These are phyloP conservation scores for Truncatella angustata DNA, from an alignment of 2,329 filamentous ascomycete species.

Conservation along the genomic window DNA sequence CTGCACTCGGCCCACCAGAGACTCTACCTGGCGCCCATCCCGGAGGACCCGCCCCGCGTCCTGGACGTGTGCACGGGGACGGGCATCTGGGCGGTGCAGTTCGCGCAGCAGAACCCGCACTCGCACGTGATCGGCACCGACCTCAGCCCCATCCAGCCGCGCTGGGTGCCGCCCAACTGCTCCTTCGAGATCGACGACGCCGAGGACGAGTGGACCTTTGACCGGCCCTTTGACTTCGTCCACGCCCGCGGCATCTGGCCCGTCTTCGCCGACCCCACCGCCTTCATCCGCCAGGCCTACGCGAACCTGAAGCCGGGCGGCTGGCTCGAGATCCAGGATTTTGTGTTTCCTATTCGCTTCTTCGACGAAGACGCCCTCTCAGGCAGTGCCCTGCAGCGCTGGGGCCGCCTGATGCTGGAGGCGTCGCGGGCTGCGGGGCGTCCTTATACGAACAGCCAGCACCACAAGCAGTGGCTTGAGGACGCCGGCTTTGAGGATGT, in stretches of 20 bases:
- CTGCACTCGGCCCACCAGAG: too few species aligned
- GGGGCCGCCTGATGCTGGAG: background rate
- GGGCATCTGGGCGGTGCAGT: too few species aligned
- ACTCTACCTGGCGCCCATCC: too few species aligned
- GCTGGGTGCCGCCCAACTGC: background rate
- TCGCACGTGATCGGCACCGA: constrained; percentile 6
- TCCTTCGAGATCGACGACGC: background rate
- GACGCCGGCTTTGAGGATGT: constrained; percentile 1
- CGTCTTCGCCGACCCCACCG: background rate
- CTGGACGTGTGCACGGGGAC: too few species aligned
- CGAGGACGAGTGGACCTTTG: background rate
- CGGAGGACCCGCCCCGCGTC: too few species aligned
- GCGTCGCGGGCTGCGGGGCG: background rate
- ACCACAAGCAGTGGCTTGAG: background rate
- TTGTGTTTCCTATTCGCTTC: too few species aligned
- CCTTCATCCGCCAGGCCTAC: background rate
- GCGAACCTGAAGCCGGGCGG: background rate
- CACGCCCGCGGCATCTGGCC: background rate
- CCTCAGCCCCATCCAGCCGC: constrained; percentile 7
- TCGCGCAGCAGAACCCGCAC: too few species aligned
- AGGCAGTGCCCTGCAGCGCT: background rate
- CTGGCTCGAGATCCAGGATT: background rate
- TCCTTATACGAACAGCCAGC: too few species aligned
- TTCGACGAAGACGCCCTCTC: background rate
- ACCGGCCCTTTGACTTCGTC: background rate